These are phyloP conservation scores for Eudorina sp. DNA, from an alignment of 139 green algal species.

Conservation along the genomic window DNA sequence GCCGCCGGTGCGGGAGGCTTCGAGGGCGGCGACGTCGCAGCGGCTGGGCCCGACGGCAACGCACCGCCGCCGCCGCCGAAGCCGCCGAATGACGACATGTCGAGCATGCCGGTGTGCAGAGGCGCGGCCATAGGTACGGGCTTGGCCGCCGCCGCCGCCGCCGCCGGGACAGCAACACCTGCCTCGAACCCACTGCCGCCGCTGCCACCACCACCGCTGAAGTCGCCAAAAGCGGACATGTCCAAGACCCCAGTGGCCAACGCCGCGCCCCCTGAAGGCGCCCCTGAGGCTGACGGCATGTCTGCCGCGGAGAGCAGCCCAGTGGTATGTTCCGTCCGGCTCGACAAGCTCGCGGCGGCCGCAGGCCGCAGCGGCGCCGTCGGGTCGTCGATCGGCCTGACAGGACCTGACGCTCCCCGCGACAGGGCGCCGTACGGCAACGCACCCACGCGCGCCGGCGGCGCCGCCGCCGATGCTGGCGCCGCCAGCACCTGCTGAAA, in stretches of 20 bases:
- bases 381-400: not conserved
- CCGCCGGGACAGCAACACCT: not conserved
- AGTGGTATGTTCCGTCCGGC: not conserved
- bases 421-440: not conserved
- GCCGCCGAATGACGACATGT: slow-evolving; percentile 55
- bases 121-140: not conserved
- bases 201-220: slow-evolving; percentile 14
- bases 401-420: no score
- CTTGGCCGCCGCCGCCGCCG: not conserved
- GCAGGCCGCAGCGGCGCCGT: slow-evolving; percentile 3
- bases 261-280: not conserved
- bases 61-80: not conserved
- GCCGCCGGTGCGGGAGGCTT: no score
- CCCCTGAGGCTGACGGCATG: not conserved
- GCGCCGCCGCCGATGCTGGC: not conserved
- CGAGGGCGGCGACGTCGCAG: no score
- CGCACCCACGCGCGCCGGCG: not conserved
- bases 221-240: slow-evolving; percentile 68
- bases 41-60: not conserved
- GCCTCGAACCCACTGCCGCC: no score
- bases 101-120: slow-evolving; percentile 53
- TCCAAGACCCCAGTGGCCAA: slow-evolving; percentile 56
- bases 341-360: not conserved
- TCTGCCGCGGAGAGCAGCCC: not conserved
- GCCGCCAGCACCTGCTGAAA: slow-evolving; percentile 23